These are phyloP conservation scores for Starmera amethionina DNA, from an alignment of 805 yeast genomes.

Conservation along the genomic window DNA sequence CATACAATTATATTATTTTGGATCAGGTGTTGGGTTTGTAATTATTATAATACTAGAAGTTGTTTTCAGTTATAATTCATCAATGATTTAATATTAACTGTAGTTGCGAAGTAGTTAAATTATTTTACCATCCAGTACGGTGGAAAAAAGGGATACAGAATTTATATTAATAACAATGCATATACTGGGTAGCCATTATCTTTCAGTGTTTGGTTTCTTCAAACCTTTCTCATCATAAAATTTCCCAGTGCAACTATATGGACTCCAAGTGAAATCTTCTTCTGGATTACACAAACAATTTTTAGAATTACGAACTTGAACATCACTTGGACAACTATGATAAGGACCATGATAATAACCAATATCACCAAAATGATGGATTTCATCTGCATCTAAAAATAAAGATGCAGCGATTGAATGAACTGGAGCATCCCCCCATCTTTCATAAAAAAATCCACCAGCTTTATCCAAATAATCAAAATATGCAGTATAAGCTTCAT, in stretches of 20 bases:
- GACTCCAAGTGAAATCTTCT: constrained; percentile 68
- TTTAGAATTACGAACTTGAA: constrained; percentile 42
- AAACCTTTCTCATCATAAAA: constrained; percentile 46
- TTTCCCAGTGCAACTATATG: constrained; percentile 61
- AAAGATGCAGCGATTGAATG: constrained; percentile 82
- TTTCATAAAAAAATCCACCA: constrained; percentile 89
- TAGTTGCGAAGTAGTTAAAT: too few relatives aligned
- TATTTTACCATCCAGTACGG: too few relatives aligned
- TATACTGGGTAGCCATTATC: too few relatives aligned
- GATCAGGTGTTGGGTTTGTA: too few relatives aligned
- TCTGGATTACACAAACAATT: constrained; percentile 67
- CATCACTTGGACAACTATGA: constrained; percentile 68
- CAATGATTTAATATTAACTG: too few relatives aligned
- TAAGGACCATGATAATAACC: constrained; percentile 83
- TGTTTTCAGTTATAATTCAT: too few relatives aligned
- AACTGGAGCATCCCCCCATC: constrained; percentile 95
- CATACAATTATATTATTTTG: too few relatives aligned
- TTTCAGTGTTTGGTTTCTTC: constrained; percentile 50
- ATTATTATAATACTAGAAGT: too few relatives aligned
- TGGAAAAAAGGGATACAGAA: too few relatives aligned
- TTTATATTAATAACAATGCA: too few relatives aligned
- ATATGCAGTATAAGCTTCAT: constrained; percentile 57
- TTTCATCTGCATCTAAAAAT: constrained; percentile 56
- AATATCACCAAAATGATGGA: constrained; percentile 77
- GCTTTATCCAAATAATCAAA: constrained; percentile 66